Evolutionary conservation across 108 stramenopile genomes (phyloP).

Genomic region (Conticribra weissflogii): DNA sequence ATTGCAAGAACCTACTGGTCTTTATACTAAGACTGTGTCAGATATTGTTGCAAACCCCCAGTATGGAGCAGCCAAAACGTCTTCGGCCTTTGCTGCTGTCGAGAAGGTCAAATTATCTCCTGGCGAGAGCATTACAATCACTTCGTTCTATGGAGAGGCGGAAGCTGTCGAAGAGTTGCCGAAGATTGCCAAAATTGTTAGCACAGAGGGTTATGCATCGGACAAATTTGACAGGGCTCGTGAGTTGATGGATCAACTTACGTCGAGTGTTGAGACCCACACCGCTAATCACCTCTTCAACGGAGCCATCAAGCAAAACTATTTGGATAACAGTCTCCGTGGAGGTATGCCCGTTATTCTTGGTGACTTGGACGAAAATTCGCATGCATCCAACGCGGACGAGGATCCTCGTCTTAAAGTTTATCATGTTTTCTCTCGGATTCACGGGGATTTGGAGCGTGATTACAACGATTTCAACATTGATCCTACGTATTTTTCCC

Average conservation of each 20-base stretch:
- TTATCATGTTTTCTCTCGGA: constrained; percentile 92
- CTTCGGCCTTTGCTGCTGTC: constrained; percentile 90
- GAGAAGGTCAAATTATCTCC: constrained; percentile 68
- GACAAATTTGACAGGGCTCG: constrained; percentile 79
- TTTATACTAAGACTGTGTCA: constrained; percentile 60
- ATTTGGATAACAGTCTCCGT: constrained; percentile 95
- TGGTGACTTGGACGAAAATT: constrained; percentile 79
- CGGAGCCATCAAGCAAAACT: constrained; percentile 91
- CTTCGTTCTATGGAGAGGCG: constrained; percentile 88
- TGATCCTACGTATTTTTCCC: constrained; percentile 88
- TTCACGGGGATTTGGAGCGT: constrained; percentile 97
- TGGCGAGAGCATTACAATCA: constrained; percentile 77
- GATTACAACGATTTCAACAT: constrained; percentile 97
- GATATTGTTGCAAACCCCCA: constrained; percentile 76
- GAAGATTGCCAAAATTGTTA: constrained; percentile 69
- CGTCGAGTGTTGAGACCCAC: constrained; percentile 85
- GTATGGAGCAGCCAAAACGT: constrained; percentile 92
- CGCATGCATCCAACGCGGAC: constrained; percentile 67
- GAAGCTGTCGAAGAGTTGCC: constrained; percentile 67
- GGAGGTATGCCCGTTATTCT: constrained; percentile 92
- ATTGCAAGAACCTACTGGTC: constrained; percentile 67
- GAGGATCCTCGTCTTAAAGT: constrained; percentile 87
- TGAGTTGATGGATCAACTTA: constrained; percentile 79
- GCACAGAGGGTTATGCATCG: constrained; percentile 63
- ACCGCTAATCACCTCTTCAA: constrained; percentile 90